Conservation (phyloP, 2,329 filamentous ascomycete species). For the Nectriaceae sp. region DNA sequence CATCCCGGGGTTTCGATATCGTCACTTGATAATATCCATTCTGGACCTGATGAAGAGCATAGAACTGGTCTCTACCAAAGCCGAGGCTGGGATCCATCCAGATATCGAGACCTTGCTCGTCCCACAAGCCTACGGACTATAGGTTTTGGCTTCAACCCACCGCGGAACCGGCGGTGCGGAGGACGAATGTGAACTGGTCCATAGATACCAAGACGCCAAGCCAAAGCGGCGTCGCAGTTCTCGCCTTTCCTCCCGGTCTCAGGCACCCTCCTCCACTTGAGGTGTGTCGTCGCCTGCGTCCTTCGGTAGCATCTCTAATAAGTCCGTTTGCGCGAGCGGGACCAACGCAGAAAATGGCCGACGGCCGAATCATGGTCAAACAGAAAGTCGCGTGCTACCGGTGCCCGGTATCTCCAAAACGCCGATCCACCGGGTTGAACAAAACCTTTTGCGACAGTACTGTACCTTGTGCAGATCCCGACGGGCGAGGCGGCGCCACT, state of each 20-base stretch:
- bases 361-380: background rate
- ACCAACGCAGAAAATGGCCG: background rate
- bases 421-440: background rate
- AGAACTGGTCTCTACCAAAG: too few species aligned
- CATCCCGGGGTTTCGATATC: too few species aligned
- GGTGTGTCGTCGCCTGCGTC: background rate
- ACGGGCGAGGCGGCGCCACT: background rate
- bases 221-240: too few species aligned
- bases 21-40: too few species aligned
- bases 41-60: too few species aligned
- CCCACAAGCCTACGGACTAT: too few species aligned
- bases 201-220: too few species aligned
- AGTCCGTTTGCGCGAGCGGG: background rate
- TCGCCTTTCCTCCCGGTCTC: too few species aligned
- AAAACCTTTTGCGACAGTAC: background rate
- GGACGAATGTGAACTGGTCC: background rate
- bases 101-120: too few species aligned
- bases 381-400: background rate
- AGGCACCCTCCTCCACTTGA: too few species aligned
- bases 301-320: conserved; percentile 4
- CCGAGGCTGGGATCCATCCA: too few species aligned
- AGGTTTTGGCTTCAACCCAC: background rate
- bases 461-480: background rate
- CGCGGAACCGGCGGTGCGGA: background rate
- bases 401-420: background rate